Percentiles rank a stretch among this genome's conserved stretches.
Evolutionary conservation across 352 stramenopile species (phyloP).

Genomic region (Thraustotheca clavata): DNA sequence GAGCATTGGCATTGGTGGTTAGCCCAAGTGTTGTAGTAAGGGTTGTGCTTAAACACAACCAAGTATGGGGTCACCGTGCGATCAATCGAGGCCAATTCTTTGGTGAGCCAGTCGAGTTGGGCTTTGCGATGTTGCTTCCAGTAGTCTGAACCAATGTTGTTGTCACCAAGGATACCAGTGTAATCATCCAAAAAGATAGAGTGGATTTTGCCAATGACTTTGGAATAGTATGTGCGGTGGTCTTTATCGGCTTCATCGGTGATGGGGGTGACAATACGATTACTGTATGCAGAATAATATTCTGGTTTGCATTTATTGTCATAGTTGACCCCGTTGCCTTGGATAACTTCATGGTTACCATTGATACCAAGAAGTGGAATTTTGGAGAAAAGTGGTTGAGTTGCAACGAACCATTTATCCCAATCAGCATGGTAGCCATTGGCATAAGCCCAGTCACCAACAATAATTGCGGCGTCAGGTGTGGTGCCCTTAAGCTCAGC

Average conservation of each 20-base stretch:
- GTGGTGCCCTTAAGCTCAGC: conserved; percentile 26
- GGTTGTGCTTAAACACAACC: conserved; percentile 22
- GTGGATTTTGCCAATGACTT: conserved; percentile 46
- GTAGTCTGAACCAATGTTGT: conserved; percentile 31
- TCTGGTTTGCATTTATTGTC: conserved; percentile 23
- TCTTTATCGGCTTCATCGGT: conserved; percentile 32
- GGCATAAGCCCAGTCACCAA: conserved; percentile 54
- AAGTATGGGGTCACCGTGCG: neutral
- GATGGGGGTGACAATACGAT: conserved; percentile 42
- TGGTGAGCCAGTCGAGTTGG: neutral
- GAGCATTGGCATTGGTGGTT: conserved; percentile 51
- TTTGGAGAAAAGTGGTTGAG: conserved; percentile 35
- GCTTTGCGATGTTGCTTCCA: conserved; percentile 29
- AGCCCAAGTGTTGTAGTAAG: conserved; percentile 55
- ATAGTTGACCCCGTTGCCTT: conserved; percentile 27
- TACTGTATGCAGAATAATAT: conserved; percentile 37
- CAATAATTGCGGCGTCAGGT: conserved; percentile 37
- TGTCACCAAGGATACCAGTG: conserved; percentile 32
- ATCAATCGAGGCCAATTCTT: neutral
- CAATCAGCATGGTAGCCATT: conserved; percentile 51
- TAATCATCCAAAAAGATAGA: conserved; percentile 55
- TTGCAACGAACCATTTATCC: conserved; percentile 54
- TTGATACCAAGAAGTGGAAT: conserved; percentile 41
- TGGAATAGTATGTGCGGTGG: conserved; percentile 36
- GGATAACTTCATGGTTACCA: conserved; percentile 60